These are phyloP conservation scores for Arthrobotrys pseudoclavata DNA, from an alignment of 2,329 filamentous ascomycete genomes.

Conservation along the genomic window DNA sequence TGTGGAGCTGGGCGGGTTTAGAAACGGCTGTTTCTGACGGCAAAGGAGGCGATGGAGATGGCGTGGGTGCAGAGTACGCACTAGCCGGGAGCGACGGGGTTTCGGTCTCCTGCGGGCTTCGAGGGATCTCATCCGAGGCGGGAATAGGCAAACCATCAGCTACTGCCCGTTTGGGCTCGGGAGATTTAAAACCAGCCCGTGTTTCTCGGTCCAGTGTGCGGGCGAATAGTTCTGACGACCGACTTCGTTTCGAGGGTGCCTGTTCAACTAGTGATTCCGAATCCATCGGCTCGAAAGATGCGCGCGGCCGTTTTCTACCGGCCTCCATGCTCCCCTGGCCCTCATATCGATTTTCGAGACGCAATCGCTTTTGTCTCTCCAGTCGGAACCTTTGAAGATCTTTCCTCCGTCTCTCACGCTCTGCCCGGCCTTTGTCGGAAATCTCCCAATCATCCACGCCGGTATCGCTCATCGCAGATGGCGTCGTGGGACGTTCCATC, in stretches of 20 bases:
- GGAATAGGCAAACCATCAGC: neutral
- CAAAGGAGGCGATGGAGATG: constrained; percentile 49
- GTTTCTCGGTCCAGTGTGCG: constrained; percentile 24
- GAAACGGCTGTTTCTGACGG: constrained; percentile 16
- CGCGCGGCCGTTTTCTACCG: constrained; percentile 22
- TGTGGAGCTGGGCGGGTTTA: constrained; percentile 35
- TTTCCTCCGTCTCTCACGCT: constrained; percentile 48
- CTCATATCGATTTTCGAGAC: constrained; percentile 26
- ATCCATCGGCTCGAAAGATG: constrained; percentile 15
- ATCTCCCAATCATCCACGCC: constrained; percentile 40
- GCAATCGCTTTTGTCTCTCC: constrained; percentile 42
- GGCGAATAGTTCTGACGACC: constrained; percentile 50
- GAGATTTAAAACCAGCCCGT: neutral
- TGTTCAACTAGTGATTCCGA: constrained; percentile 5
- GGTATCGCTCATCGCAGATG: constrained; percentile 49
- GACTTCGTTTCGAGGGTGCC: constrained; percentile 33
- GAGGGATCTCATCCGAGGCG: neutral
- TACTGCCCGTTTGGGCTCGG: neutral
- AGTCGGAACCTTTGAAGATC: constrained; percentile 54
- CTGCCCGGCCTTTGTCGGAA: constrained; percentile 48
- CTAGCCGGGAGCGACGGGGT: neutral
- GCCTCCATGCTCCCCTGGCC: neutral
- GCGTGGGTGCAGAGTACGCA: constrained; percentile 43
- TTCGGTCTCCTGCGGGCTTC: neutral
- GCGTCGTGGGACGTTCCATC: constrained; percentile 49